A percentile compares a stretch with the other conserved stretches of the same genome.
phyloP scores from a whole-genome alignment of 306 rosid genomes.

The Medicago arabica region DNA sequence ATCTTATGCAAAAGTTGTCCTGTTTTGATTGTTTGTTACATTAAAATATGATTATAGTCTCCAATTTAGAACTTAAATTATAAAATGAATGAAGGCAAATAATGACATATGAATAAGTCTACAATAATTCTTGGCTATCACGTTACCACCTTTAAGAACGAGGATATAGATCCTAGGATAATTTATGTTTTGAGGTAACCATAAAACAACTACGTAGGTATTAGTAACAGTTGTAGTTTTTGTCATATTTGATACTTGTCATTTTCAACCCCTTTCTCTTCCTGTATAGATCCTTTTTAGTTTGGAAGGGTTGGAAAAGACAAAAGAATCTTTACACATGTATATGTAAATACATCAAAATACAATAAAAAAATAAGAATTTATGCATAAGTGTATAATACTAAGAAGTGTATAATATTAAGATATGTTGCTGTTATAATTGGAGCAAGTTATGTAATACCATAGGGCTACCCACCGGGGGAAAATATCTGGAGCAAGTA shows the following conservation, averaged over 20 bases:
- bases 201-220: slow-evolving; percentile 36
- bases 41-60: slow-evolving; percentile 9
- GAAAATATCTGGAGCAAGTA: neutral
- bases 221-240: slow-evolving; percentile 32
- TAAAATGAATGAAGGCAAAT: slow-evolving; percentile 23
- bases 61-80: slow-evolving; percentile 6
- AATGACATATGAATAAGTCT: slow-evolving; percentile 37
- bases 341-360: neutral
- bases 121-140: slow-evolving; percentile 36
- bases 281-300: neutral
- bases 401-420: no score
- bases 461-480: neutral
- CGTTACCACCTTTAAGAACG: slow-evolving; percentile 37
- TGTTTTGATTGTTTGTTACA: slow-evolving; percentile 41
- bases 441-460: neutral
- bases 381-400: neutral
- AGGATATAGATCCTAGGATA: slow-evolving; percentile 42
- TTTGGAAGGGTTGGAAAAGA: slow-evolving; percentile 19
- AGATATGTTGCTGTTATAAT: neutral
- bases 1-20: slow-evolving; percentile 40
- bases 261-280: slow-evolving; percentile 7
- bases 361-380: neutral
- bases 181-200: slow-evolving; percentile 14
- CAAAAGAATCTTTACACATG: neutral
- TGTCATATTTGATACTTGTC: slow-evolving; percentile 41